A percentile compares a stretch with the other conserved stretches of the same genome.
Conservation (phyloP, 2,329 filamentous ascomycete genomes). For the Xylariaceae sp. region DNA sequence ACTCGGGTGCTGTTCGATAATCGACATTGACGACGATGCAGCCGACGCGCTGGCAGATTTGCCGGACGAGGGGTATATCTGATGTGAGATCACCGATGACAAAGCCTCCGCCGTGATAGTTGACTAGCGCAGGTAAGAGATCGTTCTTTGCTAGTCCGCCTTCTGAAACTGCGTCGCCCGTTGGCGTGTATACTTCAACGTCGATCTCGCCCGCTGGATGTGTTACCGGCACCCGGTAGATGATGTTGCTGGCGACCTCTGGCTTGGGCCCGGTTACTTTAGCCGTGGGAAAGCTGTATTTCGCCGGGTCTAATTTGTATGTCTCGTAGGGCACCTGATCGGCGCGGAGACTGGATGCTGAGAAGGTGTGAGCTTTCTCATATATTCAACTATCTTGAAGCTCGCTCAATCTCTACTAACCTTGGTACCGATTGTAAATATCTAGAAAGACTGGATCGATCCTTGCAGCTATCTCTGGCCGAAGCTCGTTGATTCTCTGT, state of each 20-base stretch:
- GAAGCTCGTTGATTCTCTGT: slow-evolving; percentile 40
- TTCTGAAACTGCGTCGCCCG: slow-evolving; percentile 22
- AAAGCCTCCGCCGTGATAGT: slow-evolving; percentile 49
- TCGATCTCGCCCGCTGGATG: slow-evolving; percentile 26
- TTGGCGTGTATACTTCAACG: slow-evolving; percentile 44
- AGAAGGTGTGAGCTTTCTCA: slow-evolving; percentile 20
- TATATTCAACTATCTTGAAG: background rate
- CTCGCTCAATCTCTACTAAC: slow-evolving; percentile 21
- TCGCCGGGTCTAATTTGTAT: slow-evolving; percentile 21
- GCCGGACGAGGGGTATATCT: slow-evolving; percentile 45
- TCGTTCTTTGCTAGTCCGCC: slow-evolving; percentile 15
- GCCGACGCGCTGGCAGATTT: slow-evolving; percentile 40
- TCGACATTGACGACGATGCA: slow-evolving; percentile 47
- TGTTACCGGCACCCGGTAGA: slow-evolving; percentile 22
- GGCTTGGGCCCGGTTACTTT: slow-evolving; percentile 16
- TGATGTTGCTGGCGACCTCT: slow-evolving; percentile 21
- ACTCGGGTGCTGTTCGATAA: slow-evolving; percentile 50
- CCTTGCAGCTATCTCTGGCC: slow-evolving; percentile 42
- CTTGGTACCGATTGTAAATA: slow-evolving; percentile 39
- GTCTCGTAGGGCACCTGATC: slow-evolving; percentile 29
- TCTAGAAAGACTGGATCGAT: slow-evolving; percentile 45
- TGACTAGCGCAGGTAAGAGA: slow-evolving; percentile 44
- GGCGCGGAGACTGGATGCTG: slow-evolving; percentile 21
- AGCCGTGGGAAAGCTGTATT: slow-evolving; percentile 23
- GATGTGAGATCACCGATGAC: slow-evolving; percentile 47